A percentile compares a stretch with the other conserved stretches of the same genome.
phyloP scores from a whole-genome alignment of 495 filamentous ascomycete species.

The Coniosporium apollinis region DNA sequence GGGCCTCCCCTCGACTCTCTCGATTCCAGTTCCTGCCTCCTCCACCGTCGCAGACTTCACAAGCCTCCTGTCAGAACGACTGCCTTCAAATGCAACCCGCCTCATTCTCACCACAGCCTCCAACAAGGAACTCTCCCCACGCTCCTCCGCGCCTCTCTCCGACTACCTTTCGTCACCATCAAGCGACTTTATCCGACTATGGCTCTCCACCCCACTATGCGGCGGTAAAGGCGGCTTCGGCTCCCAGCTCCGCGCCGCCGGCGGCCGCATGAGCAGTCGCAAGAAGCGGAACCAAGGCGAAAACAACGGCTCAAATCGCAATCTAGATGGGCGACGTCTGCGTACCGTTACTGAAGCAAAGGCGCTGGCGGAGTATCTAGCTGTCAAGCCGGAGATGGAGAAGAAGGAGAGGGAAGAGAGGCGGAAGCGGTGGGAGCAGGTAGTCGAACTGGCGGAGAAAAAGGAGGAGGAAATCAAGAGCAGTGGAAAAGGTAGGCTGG shows the following conservation, averaged over 20 bases:
- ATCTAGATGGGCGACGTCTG: conserved; percentile 79
- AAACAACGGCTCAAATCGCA: conserved; percentile 72
- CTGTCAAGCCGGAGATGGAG: conserved; percentile 94
- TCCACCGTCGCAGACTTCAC: conserved; percentile 52
- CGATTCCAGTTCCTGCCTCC: conserved; percentile 37
- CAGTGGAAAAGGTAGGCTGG: conserved; percentile 47
- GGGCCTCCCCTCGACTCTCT: conserved; percentile 59
- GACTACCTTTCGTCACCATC: conserved; percentile 26
- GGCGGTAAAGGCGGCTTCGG: conserved; percentile 97
- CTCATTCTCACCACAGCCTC: conserved; percentile 71
- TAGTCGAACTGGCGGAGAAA: conserved; percentile 67
- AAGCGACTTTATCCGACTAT: conserved; percentile 55
- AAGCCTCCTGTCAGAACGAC: conserved; percentile 39
- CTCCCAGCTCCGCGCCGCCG: conserved; percentile 87
- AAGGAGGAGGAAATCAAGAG: conserved; percentile 62
- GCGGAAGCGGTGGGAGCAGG: conserved; percentile 61
- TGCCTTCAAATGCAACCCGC: conserved; percentile 37
- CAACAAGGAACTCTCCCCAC: conserved; percentile 46
- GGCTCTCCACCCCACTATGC: conserved; percentile 53
- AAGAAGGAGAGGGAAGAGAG: conserved; percentile 75
- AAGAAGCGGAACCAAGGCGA: conserved; percentile 76
- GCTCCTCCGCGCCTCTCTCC: conserved; percentile 33
- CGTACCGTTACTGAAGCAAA: conserved; percentile 91
- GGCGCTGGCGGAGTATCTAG: conserved; percentile 82
- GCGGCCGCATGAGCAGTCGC: conserved; percentile 90